Percentiles rank a stretch among this genome's conserved stretches.
Conservation (phyloP, 2,329 filamentous ascomycete genomes). For the Xylaria sp. region DNA sequence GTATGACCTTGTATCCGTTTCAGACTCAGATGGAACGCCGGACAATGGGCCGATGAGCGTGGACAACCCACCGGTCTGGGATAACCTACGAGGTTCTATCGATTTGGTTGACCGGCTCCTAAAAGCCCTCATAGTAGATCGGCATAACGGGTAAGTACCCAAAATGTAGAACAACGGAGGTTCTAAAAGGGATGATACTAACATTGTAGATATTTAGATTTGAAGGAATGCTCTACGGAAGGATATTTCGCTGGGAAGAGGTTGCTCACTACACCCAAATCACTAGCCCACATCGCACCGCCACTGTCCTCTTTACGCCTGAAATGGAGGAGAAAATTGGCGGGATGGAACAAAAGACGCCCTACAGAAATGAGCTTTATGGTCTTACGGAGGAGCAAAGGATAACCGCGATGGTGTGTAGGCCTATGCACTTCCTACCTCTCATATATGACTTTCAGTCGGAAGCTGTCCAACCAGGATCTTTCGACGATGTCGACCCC, state of each 20-base stretch:
- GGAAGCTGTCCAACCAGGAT: neutral
- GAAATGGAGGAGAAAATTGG: neutral
- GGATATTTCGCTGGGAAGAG: neutral
- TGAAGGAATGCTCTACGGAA: neutral
- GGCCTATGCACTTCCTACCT: neutral
- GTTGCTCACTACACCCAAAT: neutral
- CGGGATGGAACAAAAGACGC: neutral
- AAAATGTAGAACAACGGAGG: neutral
- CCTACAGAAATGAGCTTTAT: neutral
- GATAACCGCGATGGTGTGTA: neutral
- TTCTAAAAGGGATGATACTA: neutral
- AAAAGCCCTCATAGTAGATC: neutral
- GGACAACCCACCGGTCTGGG: neutral
- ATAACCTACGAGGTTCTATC: neutral
- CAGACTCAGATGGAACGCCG: constrained; percentile 60
- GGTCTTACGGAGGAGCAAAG: neutral
- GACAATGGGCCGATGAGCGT: neutral
- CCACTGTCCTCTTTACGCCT: neutral
- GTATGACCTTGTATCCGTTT: neutral
- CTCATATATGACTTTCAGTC: neutral
- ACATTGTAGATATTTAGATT: neutral
- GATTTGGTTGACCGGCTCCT: neutral
- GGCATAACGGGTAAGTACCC: neutral
- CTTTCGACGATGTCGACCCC: neutral
- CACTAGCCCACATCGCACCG: neutral